Evolutionary conservation across 2,329 filamentous ascomycete genomes (phyloP).

Genomic region (Grosmannia penicillata): DNA sequence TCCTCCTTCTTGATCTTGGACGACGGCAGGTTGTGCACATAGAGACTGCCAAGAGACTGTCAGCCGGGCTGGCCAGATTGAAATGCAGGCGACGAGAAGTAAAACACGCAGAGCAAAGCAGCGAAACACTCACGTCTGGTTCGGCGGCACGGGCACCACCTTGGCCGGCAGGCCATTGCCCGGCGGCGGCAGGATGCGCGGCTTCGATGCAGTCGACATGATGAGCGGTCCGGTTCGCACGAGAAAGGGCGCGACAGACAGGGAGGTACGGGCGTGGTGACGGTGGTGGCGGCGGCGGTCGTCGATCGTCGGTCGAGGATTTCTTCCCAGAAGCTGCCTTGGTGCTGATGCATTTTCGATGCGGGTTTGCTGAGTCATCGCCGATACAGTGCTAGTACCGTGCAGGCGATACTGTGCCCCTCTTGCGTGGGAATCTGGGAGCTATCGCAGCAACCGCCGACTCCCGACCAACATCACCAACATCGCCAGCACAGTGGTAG

Average conservation of each 20-base stretch:
- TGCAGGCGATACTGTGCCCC: too few species aligned
- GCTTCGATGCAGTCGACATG: constrained; percentile 20
- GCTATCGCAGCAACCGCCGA: neutral
- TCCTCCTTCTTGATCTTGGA: constrained; percentile 84
- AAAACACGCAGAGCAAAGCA: constrained; percentile 1
- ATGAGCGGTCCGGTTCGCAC: neutral
- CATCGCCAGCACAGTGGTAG: too few species aligned
- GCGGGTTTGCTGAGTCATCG: too few species aligned
- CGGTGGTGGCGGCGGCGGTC: neutral
- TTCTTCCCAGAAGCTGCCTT: too few species aligned
- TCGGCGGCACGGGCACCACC: constrained; percentile 46
- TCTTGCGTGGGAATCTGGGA: too few species aligned
- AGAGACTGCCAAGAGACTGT: constrained; percentile 46
- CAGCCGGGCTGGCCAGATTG: constrained; percentile 12
- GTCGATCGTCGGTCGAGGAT: too few species aligned
- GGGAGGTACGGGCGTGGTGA: neutral
- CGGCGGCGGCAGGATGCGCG: constrained; percentile 14
- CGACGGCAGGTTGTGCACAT: constrained; percentile 71
- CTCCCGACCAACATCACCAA: too few species aligned
- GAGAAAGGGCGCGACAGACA: neutral
- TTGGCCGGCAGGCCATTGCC: constrained; percentile 17
- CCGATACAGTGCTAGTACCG: too few species aligned
- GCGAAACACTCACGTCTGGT: constrained; percentile 51
- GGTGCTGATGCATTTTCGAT: too few species aligned
- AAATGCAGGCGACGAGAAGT: constrained; percentile 3